Evolutionary conservation across 306 rosid species (phyloP), one percentile per base, ranked within the genome.

Genomic region (Acacia crassicarpa): DNA sequence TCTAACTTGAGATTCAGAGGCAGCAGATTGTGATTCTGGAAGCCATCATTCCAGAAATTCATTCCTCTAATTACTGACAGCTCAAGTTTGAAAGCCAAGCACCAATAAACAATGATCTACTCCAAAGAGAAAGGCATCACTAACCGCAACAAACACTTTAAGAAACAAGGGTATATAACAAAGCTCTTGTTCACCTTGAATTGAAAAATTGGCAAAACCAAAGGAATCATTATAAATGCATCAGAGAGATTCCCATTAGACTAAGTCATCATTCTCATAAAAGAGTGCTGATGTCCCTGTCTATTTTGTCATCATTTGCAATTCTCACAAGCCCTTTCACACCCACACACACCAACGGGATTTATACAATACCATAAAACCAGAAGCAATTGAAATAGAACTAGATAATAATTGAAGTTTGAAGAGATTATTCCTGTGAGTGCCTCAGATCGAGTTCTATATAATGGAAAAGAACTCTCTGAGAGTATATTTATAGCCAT

Each of bases 261-360:
- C 84, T 0, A 16, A 41, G 85, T 83, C 89, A 85, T n/a, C 87
- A 88, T 5, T 68, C 88, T 83, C 83, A 77, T 10, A 0, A 14
- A 46, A 22, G 79, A 85, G 92, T 73, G 8, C 92, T 81, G 92
- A 89, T 89, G 92, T 89, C 92, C 90, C 92, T 89, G 90, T 87
- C 92, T 87, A 33, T 75, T 3, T 66, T 87, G 33, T 87, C 92
- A 49, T 87, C 92, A 85, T 53, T 30, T 85, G 92, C 92, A 71
- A 1, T 61, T 5, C 20, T 44, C 0, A 44, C 10, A 58, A 45
- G 0, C 9, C 17, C 6, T 46, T 45, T 16, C 19, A 1, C 58
- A 59, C 16, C 32, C 54, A 15, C 20, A 4, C 19, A 15, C 6
- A 48, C 15, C 56, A 49, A 16, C 20, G 16, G 8, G 6, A 68